Base-by-base conservation (phyloP, 2,329 filamentous ascomycete species). In the Exophiala aquamarina region DNA sequence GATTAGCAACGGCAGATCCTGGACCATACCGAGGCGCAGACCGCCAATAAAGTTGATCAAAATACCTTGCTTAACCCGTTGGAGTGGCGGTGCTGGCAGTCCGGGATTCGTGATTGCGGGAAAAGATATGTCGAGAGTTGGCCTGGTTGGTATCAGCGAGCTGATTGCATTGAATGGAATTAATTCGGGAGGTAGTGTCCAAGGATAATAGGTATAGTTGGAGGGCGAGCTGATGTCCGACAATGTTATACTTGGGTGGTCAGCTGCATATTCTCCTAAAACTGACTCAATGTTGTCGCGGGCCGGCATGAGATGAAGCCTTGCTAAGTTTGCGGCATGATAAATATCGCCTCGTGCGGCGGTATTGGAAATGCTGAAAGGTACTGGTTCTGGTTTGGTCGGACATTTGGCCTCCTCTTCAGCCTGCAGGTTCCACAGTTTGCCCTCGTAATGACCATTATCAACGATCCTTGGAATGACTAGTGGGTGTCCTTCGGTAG, bases 401-500 rank as follows among this genome's bases (percentile, higher is more conserved):
- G 87, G 86, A 60, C 92, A 97, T 1, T 31, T 61, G 9, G 41
- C 18, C 8, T 39, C 29, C 23, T 38, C 42, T 11, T 21, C 19
- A 14, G 21, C 17, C 15, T 41, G 38, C 13, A 49, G 45, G 17
- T 49, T 58, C 17, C 40, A 44, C 34, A 51, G 56, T 15, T 34
- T 40, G 13, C 21, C 23, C 23, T 41, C 41, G 33, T 51, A 28
- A 5, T 41, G 19, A 13, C 56, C 43, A 19, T 54, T 20, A 11
- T 47, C 55, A 17, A 64, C 57, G 50, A 67, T 71, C 47, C 73
- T 75, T 10, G 91, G 91, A 42, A 98, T 86, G 33, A 97, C 77
- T 35, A 98, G 74, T 3, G 93, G 93, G 66, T 98, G 93, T 0
- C 92, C 93, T 69, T 98, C 93, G 0, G 93, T 98, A 0, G 88